phyloP scores from a whole-genome alignment of 257 asterid genomes.

The Ilex aquifolium region DNA sequence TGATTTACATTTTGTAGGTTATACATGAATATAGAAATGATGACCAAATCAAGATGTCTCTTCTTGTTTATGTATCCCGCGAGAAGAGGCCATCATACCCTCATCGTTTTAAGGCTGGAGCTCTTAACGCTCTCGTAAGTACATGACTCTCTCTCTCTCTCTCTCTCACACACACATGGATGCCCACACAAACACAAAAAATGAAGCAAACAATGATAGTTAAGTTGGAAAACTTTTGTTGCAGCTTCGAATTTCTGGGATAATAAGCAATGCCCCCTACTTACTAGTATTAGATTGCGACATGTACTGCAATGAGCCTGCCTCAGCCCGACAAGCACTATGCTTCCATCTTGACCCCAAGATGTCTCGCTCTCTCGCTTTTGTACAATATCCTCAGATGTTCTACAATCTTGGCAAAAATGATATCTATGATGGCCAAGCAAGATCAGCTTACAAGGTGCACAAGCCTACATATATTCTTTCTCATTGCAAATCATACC shows the following conservation, averaged over 20 bases:
- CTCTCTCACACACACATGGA: too few relatives aligned
- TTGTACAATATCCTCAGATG: conserved; percentile 69
- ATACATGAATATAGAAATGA: conserved; percentile 39
- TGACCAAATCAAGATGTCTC: conserved; percentile 38
- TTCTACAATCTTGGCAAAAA: conserved; percentile 66
- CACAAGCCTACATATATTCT: background rate
- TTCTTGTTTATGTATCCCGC: conserved; percentile 54
- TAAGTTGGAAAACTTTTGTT: background rate
- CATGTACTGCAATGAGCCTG: conserved; percentile 66
- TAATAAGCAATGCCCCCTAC: conserved; percentile 76
- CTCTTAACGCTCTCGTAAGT: conserved; percentile 52
- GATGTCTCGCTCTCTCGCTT: conserved; percentile 36
- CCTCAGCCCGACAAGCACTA: conserved; percentile 66
- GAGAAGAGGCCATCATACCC: conserved; percentile 51
- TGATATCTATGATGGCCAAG: conserved; percentile 77
- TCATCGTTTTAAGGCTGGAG: conserved; percentile 69
- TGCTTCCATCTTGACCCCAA: conserved; percentile 57
- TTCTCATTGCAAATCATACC: too few relatives aligned
- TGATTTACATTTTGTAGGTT: conserved; percentile 29
- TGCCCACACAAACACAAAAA: too few relatives aligned
- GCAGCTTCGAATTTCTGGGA: conserved; percentile 68
- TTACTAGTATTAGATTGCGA: conserved; percentile 54
- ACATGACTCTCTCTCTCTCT: background rate
- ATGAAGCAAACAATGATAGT: too few relatives aligned
- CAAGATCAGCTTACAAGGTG: conserved; percentile 69